phyloP scores from a whole-genome alignment of 495 filamentous ascomycete genomes.

The Talaromyces nanjingensis region DNA sequence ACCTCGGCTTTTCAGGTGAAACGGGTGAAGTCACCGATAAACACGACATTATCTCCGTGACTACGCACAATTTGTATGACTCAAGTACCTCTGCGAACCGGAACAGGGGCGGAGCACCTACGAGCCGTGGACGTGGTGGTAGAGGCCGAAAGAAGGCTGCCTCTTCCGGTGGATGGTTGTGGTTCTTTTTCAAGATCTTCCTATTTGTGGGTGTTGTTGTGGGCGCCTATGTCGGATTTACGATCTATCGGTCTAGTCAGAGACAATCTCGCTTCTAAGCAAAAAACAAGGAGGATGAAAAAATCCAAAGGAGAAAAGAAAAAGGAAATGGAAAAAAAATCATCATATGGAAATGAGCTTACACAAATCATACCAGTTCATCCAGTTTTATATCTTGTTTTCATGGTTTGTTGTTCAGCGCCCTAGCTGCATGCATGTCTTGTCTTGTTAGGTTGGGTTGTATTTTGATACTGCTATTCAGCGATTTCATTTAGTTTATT shows the following conservation, averaged over 20 bases:
- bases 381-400: not conserved
- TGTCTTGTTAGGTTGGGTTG: not conserved
- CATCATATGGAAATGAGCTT: not conserved
- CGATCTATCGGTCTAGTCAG: constrained; percentile 67
- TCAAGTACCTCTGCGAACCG: constrained; percentile 37
- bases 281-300: constrained; percentile 6
- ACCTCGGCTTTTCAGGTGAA: constrained; percentile 92
- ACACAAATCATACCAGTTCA: not conserved
- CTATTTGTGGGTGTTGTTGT: constrained; percentile 62
- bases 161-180: constrained; percentile 66
- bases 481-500: constrained; percentile 1
- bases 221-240: constrained; percentile 78
- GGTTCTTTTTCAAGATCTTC: constrained; percentile 86
- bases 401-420: not conserved
- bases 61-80: constrained; percentile 82
- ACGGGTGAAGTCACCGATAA: constrained; percentile 96
- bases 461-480: constrained; percentile 11
- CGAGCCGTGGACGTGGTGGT: constrained; percentile 19
- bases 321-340: not conserved
- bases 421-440: not conserved
- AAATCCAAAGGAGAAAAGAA: not conserved
- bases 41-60: constrained; percentile 90
- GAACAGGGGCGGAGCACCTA: constrained; percentile 25
- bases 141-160: constrained; percentile 22
- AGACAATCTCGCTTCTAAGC: constrained; percentile 70